These are phyloP conservation scores for Ophiostoma perfectum DNA, from an alignment of 2,329 filamentous ascomycete genomes.

Conservation along the genomic window DNA sequence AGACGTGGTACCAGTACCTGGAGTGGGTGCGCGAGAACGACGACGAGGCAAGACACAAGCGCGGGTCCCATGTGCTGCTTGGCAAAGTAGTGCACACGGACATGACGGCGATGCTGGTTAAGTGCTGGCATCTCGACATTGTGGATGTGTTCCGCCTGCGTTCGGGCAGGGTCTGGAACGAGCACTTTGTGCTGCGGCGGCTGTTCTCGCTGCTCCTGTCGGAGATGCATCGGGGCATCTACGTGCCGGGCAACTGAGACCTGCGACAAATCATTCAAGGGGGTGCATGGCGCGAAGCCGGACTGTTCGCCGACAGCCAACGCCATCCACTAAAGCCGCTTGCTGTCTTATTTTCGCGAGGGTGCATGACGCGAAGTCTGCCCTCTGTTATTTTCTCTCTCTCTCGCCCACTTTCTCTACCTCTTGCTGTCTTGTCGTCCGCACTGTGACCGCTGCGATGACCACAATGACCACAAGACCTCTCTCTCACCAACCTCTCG, in stretches of 20 bases:
- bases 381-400: too few species aligned
- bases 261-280: too few species aligned
- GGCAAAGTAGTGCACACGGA: constrained; percentile 46
- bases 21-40: not conserved
- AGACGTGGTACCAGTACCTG: not conserved
- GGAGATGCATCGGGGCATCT: constrained; percentile 38
- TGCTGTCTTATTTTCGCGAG: too few species aligned
- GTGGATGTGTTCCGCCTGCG: constrained; percentile 48
- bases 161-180: constrained; percentile 46
- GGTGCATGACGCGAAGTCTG: too few species aligned
- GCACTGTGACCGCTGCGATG: too few species aligned
- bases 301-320: too few species aligned
- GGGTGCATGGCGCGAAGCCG: too few species aligned
- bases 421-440: too few species aligned
- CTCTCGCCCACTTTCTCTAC: too few species aligned
- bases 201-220: constrained; percentile 51
- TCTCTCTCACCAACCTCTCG: too few species aligned
- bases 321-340: too few species aligned
- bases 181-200: constrained; percentile 45
- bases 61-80: constrained; percentile 33
- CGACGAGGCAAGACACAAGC: not conserved
- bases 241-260: not conserved
- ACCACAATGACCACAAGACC: too few species aligned
- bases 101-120: constrained; percentile 43
- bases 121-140: constrained; percentile 54